A percentile compares a stretch with the other conserved stretches of the same genome.
Evolutionary conservation across 768 basidiomycete species (phyloP).

Genomic region (Auricularia sp.): DNA sequence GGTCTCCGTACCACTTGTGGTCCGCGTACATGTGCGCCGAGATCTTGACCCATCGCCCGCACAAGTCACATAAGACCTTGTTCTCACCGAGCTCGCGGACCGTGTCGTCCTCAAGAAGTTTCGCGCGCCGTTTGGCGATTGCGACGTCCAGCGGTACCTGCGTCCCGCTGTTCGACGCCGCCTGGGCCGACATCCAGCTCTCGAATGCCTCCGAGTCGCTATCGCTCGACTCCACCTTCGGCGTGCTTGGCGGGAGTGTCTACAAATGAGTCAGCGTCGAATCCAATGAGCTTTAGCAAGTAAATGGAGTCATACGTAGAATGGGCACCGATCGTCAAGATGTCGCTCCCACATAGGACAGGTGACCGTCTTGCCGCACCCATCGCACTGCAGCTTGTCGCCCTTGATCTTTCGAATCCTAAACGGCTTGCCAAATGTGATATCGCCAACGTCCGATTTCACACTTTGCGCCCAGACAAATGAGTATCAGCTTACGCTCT

Average conservation of each 20-base stretch:
- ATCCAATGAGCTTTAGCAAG: accelerated
- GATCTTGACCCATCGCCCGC: not conserved
- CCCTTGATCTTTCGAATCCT: not conserved
- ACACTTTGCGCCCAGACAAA: not conserved
- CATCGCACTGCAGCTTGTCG: not conserved
- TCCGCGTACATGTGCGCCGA: not conserved
- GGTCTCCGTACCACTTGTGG: not conserved
- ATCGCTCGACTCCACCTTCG: not conserved
- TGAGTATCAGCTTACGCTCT: not conserved
- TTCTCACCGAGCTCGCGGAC: not conserved
- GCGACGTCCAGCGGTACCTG: not conserved
- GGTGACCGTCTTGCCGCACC: slow-evolving; percentile 11
- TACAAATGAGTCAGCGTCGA: not conserved
- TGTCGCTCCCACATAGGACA: slow-evolving; percentile 6
- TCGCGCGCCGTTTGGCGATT: not conserved
- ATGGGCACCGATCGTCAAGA: not conserved
- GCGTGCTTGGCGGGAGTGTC: not conserved
- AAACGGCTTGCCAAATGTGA: not conserved
- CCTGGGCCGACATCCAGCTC: not conserved
- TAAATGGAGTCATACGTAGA: not conserved
- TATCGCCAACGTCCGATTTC: not conserved
- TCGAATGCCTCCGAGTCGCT: not conserved
- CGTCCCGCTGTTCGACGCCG: not conserved
- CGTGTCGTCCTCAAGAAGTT: not conserved
- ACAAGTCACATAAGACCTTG: not conserved